phyloP scores from a whole-genome alignment of 306 rosid species.

The Corylus avellana region DNA sequence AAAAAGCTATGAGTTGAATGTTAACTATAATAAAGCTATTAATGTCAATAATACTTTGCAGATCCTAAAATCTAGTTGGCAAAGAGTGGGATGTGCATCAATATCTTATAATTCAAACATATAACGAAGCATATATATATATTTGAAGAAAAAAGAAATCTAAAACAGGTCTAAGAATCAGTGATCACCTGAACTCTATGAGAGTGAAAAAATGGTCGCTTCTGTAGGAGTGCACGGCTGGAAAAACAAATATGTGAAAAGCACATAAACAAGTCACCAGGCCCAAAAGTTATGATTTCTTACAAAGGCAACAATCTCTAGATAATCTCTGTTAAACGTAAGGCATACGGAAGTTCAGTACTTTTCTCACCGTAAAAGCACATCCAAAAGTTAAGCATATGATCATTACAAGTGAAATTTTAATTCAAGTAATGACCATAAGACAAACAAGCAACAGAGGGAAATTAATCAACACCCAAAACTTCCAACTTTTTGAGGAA shows the following conservation, averaged over 20 bases:
- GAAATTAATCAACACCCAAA: background rate
- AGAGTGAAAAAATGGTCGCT: conserved; percentile 96
- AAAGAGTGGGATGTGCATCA: background rate
- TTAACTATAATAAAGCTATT: background rate
- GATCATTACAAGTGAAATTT: background rate
- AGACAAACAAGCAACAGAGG: background rate
- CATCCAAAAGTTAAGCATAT: background rate
- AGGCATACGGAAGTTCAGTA: background rate
- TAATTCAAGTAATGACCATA: conserved; percentile 3
- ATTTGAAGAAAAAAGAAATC: conserved; percentile 16
- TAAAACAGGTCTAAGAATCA: conserved; percentile 23
- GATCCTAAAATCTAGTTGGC: background rate
- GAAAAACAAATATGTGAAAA: conserved; percentile 28
- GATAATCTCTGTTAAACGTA: background rate
- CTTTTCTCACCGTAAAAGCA: no score
- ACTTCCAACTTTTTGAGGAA: background rate
- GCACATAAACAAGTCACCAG: conserved; percentile 26
- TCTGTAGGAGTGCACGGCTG: conserved; percentile 91
- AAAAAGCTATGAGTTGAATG: background rate
- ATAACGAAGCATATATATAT: conserved; percentile 9
- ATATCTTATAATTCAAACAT: background rate
- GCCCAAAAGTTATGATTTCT: conserved; percentile 15
- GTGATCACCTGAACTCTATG: conserved; percentile 93
- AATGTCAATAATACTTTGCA: background rate
- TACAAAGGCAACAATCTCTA: background rate